Evolutionary conservation across 164 flowering plant genomes (phyloP).

Genomic region (Stephania japonica): DNA sequence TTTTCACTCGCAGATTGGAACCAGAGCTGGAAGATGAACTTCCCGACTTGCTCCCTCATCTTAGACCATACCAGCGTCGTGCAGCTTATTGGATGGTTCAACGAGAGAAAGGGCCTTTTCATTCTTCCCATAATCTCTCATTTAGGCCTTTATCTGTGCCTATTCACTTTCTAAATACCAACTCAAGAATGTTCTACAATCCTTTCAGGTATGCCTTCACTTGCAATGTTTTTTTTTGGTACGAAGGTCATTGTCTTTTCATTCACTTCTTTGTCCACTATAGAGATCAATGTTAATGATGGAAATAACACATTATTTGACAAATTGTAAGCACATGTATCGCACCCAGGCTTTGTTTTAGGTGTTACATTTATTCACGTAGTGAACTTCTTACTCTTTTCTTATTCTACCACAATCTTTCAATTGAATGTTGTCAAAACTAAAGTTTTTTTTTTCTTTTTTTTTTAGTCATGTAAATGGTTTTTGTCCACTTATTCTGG

Average conservation of each 20-base stretch:
- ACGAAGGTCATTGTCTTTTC: background rate
- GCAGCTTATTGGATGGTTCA: constrained; percentile 96
- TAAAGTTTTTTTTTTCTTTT: too few relatives aligned
- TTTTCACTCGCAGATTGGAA: constrained; percentile 35
- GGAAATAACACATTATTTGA: too few relatives aligned
- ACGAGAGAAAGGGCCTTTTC: constrained; percentile 47
- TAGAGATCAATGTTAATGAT: background rate
- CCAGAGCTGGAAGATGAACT: constrained; percentile 68
- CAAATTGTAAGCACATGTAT: too few relatives aligned
- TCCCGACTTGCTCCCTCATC: constrained; percentile 67
- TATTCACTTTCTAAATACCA: constrained; percentile 48
- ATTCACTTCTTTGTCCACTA: too few relatives aligned
- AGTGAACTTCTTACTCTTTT: too few relatives aligned
- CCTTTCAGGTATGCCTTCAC: constrained; percentile 63
- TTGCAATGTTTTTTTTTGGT: too few relatives aligned
- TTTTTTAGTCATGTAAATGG: too few relatives aligned
- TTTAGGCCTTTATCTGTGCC: constrained; percentile 64
- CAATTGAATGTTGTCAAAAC: background rate
- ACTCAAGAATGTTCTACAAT: constrained; percentile 70
- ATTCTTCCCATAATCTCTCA: constrained; percentile 18
- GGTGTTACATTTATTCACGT: too few relatives aligned
- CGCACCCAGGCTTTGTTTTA: too few relatives aligned
- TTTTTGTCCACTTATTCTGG: background rate
- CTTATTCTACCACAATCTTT: background rate
- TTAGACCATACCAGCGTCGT: constrained; percentile 94